These are phyloP conservation scores for Suillus clintonianus DNA, from an alignment of 768 basidiomycete genomes.

Conservation along the genomic window DNA sequence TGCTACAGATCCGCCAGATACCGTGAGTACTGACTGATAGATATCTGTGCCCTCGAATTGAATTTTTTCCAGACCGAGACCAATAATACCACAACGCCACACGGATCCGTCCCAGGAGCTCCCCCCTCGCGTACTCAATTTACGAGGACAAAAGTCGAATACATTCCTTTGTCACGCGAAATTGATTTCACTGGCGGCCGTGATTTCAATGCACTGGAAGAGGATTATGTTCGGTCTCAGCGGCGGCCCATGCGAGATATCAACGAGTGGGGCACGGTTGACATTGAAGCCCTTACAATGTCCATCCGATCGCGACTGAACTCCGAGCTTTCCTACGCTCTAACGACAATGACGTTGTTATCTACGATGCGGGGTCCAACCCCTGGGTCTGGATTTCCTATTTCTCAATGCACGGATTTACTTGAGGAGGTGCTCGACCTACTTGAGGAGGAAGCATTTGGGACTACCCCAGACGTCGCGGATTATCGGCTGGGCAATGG, in stretches of 20 bases:
- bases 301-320: constrained; percentile 84
- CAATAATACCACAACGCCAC: constrained; percentile 10
- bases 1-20: constrained; percentile 50
- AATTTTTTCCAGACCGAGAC: constrained; percentile 1
- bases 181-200: constrained; percentile 80
- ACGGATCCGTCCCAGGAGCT: constrained; percentile 29
- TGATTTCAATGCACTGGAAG: constrained; percentile 67
- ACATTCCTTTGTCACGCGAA: constrained; percentile 78
- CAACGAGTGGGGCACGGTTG: constrained; percentile 85
- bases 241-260: constrained; percentile 67
- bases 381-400: constrained; percentile 64
- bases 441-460: constrained; percentile 80
- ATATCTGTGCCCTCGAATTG: constrained; percentile 7
- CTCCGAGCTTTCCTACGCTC: constrained; percentile 84
- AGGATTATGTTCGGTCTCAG: constrained; percentile 54
- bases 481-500: constrained; percentile 30
- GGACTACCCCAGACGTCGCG: constrained; percentile 37
- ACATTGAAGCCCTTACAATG: constrained; percentile 93
- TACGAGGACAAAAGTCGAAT: constrained; percentile 83
- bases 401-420: constrained; percentile 75
- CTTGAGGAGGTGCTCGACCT: constrained; percentile 87
- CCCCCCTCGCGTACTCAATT: constrained; percentile 48
- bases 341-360: constrained; percentile 84
- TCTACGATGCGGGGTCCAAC: constrained; percentile 73
- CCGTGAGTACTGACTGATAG: constrained; percentile 37